These are phyloP conservation scores for Xylaria sp. DNA, from an alignment of 2,329 filamentous ascomycete genomes.

Conservation along the genomic window DNA sequence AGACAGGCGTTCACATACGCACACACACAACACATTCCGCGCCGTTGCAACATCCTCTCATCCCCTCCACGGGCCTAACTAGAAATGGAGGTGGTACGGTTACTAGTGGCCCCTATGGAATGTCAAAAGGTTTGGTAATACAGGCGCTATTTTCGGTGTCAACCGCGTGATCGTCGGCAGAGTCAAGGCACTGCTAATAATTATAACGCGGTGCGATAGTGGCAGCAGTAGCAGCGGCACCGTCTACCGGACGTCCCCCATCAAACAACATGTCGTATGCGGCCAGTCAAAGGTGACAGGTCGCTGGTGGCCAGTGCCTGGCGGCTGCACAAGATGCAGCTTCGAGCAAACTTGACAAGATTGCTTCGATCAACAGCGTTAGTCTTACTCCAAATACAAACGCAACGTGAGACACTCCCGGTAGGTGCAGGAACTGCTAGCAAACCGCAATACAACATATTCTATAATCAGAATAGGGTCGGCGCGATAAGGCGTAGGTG, in stretches of 20 bases:
- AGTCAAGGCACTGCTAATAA: slow-evolving; percentile 33
- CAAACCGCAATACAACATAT: slow-evolving; percentile 32
- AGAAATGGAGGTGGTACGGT: slow-evolving; percentile 12
- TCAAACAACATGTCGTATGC: slow-evolving; percentile 36
- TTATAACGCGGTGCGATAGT: slow-evolving; percentile 37
- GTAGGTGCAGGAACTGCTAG: slow-evolving; percentile 40
- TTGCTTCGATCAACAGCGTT: slow-evolving; percentile 42
- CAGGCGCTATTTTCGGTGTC: slow-evolving; percentile 27
- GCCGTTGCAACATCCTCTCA: slow-evolving; percentile 10
- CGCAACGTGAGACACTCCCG: slow-evolving; percentile 47
- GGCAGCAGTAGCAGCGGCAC: slow-evolving; percentile 13
- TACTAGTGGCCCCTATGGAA: slow-evolving; percentile 13
- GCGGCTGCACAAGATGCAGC: slow-evolving; percentile 34
- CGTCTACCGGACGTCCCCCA: slow-evolving; percentile 21
- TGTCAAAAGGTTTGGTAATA: slow-evolving; percentile 28
- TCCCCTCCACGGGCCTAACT: slow-evolving; percentile 8
- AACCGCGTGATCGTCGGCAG: slow-evolving; percentile 33
- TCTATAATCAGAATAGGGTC: neutral
- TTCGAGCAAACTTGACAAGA: slow-evolving; percentile 35
- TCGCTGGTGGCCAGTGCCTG: slow-evolving; percentile 28
- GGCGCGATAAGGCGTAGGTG: neutral
- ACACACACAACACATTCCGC: slow-evolving; percentile 13
- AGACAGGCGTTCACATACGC: slow-evolving; percentile 16
- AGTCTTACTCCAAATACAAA: slow-evolving; percentile 47
- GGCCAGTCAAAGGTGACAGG: slow-evolving; percentile 30